Evolutionary conservation across 116 monocot genomes (phyloP).

Genomic region (Cymodocea nodosa): DNA sequence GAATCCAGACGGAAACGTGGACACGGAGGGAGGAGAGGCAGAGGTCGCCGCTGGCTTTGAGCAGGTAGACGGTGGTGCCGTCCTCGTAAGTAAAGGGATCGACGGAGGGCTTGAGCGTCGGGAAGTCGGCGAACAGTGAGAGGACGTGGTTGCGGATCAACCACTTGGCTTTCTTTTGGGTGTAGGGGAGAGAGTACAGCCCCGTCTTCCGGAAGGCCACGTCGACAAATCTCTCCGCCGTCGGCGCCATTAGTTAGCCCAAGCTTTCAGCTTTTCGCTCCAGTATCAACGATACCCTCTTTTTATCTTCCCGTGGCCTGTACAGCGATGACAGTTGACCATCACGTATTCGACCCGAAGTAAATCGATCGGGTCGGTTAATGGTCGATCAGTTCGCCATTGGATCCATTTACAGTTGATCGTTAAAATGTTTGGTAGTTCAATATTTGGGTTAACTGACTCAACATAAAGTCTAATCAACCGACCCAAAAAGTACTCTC

Average conservation of each 20-base stretch:
- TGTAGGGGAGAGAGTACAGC: conserved; percentile 13
- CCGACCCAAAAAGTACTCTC: too few relatives aligned
- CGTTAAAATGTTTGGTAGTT: too few relatives aligned
- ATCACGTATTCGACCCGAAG: too few relatives aligned
- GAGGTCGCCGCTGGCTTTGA: conserved; percentile 11
- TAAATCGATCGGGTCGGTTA: too few relatives aligned
- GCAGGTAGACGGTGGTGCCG: conserved; percentile 9
- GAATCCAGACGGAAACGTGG: conserved; percentile 14
- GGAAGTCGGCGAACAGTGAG: conserved; percentile 12
- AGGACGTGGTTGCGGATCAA: conserved; percentile 12
- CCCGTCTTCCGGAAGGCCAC: conserved; percentile 7
- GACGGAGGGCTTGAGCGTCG: conserved; percentile 6
- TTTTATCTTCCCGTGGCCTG: too few relatives aligned
- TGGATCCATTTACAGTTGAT: too few relatives aligned
- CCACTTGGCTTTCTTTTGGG: conserved; percentile 10
- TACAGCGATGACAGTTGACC: too few relatives aligned
- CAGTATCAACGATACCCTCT: too few relatives aligned
- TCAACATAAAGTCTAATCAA: too few relatives aligned
- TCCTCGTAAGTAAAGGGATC: conserved; percentile 8
- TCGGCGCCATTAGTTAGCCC: background rate
- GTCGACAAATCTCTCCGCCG: conserved; percentile 10
- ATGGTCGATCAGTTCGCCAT: too few relatives aligned
- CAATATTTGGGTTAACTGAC: too few relatives aligned
- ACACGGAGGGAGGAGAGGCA: background rate
- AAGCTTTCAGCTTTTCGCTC: too few relatives aligned